phyloP scores from a whole-genome alignment of 1,284 basidiomycete genomes.

The Trametes hirsuta region DNA sequence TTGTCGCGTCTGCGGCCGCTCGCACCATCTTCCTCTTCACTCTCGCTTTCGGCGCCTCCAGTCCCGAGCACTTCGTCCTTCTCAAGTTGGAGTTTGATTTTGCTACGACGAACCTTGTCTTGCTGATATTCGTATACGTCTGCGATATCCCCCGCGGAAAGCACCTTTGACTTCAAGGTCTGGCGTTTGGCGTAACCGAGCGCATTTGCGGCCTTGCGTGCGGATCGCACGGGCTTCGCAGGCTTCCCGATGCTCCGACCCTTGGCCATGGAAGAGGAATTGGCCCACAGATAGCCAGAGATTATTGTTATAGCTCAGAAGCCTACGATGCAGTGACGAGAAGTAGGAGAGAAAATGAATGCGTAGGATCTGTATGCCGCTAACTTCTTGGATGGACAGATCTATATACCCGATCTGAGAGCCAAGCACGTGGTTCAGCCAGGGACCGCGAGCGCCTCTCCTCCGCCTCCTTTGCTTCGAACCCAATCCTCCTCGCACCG shows the following conservation, averaged over 20 bases:
- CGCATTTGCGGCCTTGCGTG: constrained; percentile 41
- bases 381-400: neutral
- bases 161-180: constrained; percentile 43
- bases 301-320: neutral
- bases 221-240: constrained; percentile 8
- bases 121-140: constrained; percentile 70
- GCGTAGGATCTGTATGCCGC: neutral
- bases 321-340: neutral
- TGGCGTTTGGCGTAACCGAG: constrained; percentile 58
- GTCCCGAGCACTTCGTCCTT: constrained; percentile 53
- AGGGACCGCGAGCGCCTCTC: neutral
- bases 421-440: constrained; percentile 1
- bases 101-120: constrained; percentile 57
- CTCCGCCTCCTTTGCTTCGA: too few relatives aligned
- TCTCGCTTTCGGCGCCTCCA: constrained; percentile 41
- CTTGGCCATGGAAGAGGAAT: constrained; percentile 5
- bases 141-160: constrained; percentile 27
- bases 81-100: constrained; percentile 57
- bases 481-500: neutral
- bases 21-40: constrained; percentile 34
- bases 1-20: constrained; percentile 37
- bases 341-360: neutral
- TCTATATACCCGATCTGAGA: constrained; percentile 6
- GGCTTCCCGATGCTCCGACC: constrained; percentile 6
- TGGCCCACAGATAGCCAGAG: neutral